A percentile compares a stretch with the other conserved stretches of the same genome.
Evolutionary conservation across 78 protist genomes (phyloP).

Genomic region (Guillardia theta): DNA sequence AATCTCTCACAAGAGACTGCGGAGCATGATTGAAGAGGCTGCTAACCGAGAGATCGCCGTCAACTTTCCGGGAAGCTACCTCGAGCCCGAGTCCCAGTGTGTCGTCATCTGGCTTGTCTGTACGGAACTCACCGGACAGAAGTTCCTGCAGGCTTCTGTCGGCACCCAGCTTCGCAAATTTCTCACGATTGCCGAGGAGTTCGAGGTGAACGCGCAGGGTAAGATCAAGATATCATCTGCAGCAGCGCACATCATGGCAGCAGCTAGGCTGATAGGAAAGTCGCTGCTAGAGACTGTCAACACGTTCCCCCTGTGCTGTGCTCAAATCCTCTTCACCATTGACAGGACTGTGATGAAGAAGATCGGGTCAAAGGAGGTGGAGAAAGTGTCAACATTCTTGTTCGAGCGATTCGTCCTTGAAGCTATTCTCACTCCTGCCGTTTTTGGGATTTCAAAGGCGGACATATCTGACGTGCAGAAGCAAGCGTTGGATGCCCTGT

Average conservation of each 20-base stretch:
- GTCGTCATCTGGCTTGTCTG: neutral
- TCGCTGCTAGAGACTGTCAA: neutral
- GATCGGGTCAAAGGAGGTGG: neutral
- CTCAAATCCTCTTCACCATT: neutral
- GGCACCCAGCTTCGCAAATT: neutral
- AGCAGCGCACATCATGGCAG: neutral
- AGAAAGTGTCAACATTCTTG: neutral
- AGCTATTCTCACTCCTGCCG: neutral
- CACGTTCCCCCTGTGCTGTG: neutral
- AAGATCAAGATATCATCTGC: neutral
- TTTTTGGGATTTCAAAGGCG: neutral
- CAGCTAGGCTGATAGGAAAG: neutral
- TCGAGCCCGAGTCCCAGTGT: neutral
- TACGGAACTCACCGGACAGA: neutral
- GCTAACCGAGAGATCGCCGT: neutral
- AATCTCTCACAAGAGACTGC: neutral
- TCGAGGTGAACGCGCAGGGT: neutral
- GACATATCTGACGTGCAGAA: too few species aligned
- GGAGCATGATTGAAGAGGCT: neutral
- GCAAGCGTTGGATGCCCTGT: too few species aligned
- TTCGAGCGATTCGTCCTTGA: neutral
- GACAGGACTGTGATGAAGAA: neutral
- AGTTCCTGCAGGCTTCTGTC: neutral
- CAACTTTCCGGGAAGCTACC: neutral
- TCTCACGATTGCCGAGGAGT: neutral